Base-by-base conservation (phyloP, 306 rosid species). In the Astragalus membranaceus region DNA sequence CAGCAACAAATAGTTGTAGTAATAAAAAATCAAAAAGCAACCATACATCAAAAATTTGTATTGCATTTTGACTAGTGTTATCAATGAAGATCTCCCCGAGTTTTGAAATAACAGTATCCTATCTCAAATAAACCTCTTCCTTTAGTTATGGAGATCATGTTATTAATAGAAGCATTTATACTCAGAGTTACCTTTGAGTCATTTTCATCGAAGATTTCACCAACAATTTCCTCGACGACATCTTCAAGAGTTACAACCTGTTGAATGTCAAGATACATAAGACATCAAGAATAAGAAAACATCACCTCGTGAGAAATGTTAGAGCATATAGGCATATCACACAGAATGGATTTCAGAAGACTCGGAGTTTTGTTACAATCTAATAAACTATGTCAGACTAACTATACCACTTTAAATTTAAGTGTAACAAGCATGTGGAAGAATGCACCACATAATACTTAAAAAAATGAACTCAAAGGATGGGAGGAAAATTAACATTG, bases 191-290 rank as follows among this genome's bases (percentile, higher is more conserved):
- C 99, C 86, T 95, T 95, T 10, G 99, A 95, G 79, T 95, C 99
- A 72, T 86, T 95, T 85, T 95, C 99, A 50, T 95, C 99, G 48
- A 95, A 95, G 60, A 95, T 95, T 89, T 95, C 97, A 63, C 99
- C 99, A 66, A 95, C 99, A 80, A 95, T 91, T 80, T 95, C 99
- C 84, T 95, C 99, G 54, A 95, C 97, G 61, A 89, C 97, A 64
- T 91, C 99, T 84, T 95, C 97, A 59, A 95, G 86, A 60, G 99
- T 89, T 50, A 89, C 95, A 49, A 95, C 70, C 99, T 95, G 88
- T 77, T 33, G 69, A 72, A 78, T 52, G 37, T 44, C 5, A 72
- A 46, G 49, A 44, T 7, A 62, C 9, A 43, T 26, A 51, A 52
- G 52, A 35, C 57, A 63, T 63, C 30, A 0, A 64, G 32, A 37